These are phyloP conservation scores for Akebia trifoliata DNA, from an alignment of 164 flowering plant species.

Conservation along the genomic window DNA sequence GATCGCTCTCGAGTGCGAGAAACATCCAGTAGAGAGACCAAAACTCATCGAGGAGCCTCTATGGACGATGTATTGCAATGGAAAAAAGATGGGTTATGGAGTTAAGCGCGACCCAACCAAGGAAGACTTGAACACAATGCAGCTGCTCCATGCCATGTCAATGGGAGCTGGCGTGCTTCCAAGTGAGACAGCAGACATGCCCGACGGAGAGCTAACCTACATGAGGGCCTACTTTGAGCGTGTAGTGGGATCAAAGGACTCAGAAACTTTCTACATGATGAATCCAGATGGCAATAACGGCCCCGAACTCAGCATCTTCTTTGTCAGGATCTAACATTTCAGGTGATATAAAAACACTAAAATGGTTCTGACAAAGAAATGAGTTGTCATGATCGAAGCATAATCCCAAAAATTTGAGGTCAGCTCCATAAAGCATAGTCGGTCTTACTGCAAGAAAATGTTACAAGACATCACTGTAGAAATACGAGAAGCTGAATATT, in stretches of 20 bases:
- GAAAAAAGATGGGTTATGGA: slow-evolving; percentile 47
- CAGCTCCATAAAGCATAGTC: too few relatives aligned
- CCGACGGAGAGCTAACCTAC: slow-evolving; percentile 38
- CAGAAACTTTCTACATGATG: slow-evolving; percentile 69
- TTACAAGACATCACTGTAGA: neutral
- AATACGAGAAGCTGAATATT: slow-evolving; percentile 11
- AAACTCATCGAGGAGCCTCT: slow-evolving; percentile 36
- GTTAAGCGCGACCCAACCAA: slow-evolving; percentile 36
- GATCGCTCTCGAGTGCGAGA: slow-evolving; percentile 52
- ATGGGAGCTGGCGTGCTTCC: slow-evolving; percentile 10
- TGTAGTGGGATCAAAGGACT: slow-evolving; percentile 58
- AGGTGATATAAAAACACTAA: too few relatives aligned
- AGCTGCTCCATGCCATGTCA: neutral
- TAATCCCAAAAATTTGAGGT: neutral
- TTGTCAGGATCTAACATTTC: slow-evolving; percentile 45
- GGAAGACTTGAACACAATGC: slow-evolving; percentile 11
- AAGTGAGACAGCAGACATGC: neutral
- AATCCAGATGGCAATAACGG: slow-evolving; percentile 63
- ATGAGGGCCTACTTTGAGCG: slow-evolving; percentile 75
- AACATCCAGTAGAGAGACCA: slow-evolving; percentile 12
- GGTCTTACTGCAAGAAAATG: slow-evolving; percentile 7
- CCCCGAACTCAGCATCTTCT: slow-evolving; percentile 63
- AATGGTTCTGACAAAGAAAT: too few relatives aligned
- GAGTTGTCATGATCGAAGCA: too few relatives aligned
- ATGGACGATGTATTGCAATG: slow-evolving; percentile 57